Conservation (phyloP, 2,329 filamentous ascomycete genomes). For the Exophiala sp. region DNA sequence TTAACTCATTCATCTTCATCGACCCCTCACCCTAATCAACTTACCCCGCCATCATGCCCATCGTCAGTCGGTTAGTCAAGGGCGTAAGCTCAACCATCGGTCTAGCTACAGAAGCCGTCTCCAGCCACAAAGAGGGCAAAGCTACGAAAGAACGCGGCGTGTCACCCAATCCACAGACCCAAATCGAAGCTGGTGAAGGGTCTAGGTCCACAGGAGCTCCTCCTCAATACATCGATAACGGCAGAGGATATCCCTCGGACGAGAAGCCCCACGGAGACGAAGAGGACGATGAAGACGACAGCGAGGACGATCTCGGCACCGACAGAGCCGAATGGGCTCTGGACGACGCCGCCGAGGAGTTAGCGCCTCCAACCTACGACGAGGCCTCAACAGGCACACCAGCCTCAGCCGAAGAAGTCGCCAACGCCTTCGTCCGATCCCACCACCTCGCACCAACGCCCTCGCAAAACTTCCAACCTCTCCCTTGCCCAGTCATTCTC, state of each 20-base stretch:
- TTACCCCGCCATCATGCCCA: constrained; percentile 8
- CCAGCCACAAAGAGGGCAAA: constrained; percentile 24
- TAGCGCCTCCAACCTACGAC: constrained; percentile 16
- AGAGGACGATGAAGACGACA: constrained; percentile 12
- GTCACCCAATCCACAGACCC: constrained; percentile 5
- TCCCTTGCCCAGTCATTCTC: constrained; percentile 48
- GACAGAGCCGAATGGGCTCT: constrained; percentile 22
- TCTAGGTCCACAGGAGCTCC: neutral
- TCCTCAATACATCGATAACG: neutral
- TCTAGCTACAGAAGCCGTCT: constrained; percentile 18
- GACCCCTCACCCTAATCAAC: neutral
- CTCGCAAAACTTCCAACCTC: constrained; percentile 5
- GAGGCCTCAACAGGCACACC: constrained; percentile 6
- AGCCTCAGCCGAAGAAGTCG: constrained; percentile 12
- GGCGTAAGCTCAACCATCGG: constrained; percentile 22
- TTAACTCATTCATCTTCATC: neutral
- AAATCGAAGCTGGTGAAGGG: constrained; percentile 6
- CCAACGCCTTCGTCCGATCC: constrained; percentile 9
- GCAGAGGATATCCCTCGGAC: neutral
- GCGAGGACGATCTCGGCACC: constrained; percentile 18
- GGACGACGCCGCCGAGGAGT: constrained; percentile 21
- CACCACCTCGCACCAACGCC: constrained; percentile 8
- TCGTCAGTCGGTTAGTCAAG: constrained; percentile 18
- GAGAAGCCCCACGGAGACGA: neutral
- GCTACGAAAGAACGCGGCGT: constrained; percentile 8